Percentiles rank a stretch among this genome's conserved stretches.
phyloP scores from a whole-genome alignment of 371 early-diverging fungal genomes.

The Rhizopus arrhizus region DNA sequence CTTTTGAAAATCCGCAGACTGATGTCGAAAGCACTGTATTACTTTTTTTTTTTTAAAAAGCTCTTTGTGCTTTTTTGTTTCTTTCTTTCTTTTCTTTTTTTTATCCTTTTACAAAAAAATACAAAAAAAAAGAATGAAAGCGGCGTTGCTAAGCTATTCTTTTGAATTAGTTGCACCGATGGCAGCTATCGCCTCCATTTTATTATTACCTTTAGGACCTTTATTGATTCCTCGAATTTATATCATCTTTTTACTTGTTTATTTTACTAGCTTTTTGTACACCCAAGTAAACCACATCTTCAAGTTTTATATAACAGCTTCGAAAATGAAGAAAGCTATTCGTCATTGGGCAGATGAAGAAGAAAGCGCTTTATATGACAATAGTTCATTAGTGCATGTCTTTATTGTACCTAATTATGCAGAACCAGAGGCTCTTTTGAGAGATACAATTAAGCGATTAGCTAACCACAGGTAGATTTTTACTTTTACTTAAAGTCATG shows the following conservation, averaged over 20 bases:
- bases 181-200: constrained; percentile 52
- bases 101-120: constrained; percentile 10
- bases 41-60: neutral
- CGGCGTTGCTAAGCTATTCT: constrained; percentile 37
- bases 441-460: constrained; percentile 42
- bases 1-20: too few relatives aligned
- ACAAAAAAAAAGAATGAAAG: constrained; percentile 17
- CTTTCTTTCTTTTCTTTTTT: constrained; percentile 14
- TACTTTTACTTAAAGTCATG: neutral
- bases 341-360: constrained; percentile 40
- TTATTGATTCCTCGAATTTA: constrained; percentile 56
- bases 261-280: constrained; percentile 54
- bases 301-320: constrained; percentile 53
- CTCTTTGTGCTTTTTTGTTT: constrained; percentile 5
- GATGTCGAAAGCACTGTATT: too few relatives aligned
- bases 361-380: neutral
- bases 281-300: constrained; percentile 59
- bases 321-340: constrained; percentile 46
- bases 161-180: constrained; percentile 59
- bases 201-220: constrained; percentile 54
- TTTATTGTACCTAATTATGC: constrained; percentile 67
- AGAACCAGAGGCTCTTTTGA: constrained; percentile 49
- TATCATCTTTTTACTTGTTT: constrained; percentile 50
- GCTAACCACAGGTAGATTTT: constrained; percentile 40
- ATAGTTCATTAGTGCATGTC: constrained; percentile 35